phyloP scores from a whole-genome alignment of 257 asterid species.

The Ligustrum vulgare region DNA sequence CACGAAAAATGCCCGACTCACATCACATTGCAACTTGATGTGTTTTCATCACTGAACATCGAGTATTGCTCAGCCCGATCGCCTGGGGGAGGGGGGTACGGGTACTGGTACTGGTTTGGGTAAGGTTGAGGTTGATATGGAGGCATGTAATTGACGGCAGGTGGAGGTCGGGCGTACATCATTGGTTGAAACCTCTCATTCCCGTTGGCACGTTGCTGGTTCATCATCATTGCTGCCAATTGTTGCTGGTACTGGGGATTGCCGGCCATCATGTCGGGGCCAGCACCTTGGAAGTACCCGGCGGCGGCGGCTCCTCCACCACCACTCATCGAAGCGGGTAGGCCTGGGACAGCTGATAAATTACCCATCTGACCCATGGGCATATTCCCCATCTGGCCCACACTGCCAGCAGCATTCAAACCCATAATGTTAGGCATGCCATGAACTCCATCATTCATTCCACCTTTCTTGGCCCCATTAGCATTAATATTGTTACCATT shows the following conservation, averaged over 20 bases:
- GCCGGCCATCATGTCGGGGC: slow-evolving; percentile 48
- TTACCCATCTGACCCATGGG: slow-evolving; percentile 56
- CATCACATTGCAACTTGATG: slow-evolving; percentile 68
- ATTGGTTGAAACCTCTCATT: slow-evolving; percentile 96
- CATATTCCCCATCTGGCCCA: slow-evolving; percentile 53
- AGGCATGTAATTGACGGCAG: slow-evolving; percentile 84
- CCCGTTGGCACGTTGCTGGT: slow-evolving; percentile 83
- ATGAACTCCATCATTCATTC: slow-evolving; percentile 54
- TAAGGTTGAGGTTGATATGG: slow-evolving; percentile 40
- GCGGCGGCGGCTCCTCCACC: slow-evolving; percentile 15
- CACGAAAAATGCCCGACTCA: slow-evolving; percentile 28
- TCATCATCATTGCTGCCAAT: slow-evolving; percentile 88
- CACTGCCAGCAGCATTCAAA: slow-evolving; percentile 31
- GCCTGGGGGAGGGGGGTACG: slow-evolving; percentile 50
- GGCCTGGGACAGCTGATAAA: slow-evolving; percentile 64
- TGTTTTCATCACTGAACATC: slow-evolving; percentile 73
- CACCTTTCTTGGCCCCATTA: slow-evolving; percentile 64
- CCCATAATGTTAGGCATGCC: not conserved
- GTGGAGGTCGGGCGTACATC: slow-evolving; percentile 96
- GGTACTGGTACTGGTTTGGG: slow-evolving; percentile 25
- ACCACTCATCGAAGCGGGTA: slow-evolving; percentile 49
- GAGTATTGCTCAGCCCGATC: slow-evolving; percentile 51
- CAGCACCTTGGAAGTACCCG: slow-evolving; percentile 47
- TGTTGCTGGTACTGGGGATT: slow-evolving; percentile 60
- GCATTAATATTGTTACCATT: slow-evolving; percentile 35